These are phyloP conservation scores for Nothopassalora personata DNA, from an alignment of 2,329 filamentous ascomycete species.

Conservation along the genomic window DNA sequence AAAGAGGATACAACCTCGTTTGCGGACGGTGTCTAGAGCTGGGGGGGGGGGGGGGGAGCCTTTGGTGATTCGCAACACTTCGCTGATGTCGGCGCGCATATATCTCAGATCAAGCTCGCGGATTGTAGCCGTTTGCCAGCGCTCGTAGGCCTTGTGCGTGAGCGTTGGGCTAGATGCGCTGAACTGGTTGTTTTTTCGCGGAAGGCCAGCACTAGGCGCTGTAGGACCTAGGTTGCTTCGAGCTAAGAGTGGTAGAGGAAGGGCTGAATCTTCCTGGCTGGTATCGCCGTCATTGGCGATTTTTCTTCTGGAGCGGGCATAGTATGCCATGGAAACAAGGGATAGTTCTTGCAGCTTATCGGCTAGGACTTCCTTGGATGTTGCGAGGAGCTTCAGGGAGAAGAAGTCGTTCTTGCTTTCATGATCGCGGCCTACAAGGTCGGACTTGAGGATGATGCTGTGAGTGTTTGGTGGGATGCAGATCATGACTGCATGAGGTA, in stretches of 20 bases:
- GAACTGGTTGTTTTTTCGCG: slow-evolving; percentile 1
- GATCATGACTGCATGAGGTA: slow-evolving; percentile 8
- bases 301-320: not conserved
- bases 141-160: not conserved
- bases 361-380: slow-evolving; percentile 1
- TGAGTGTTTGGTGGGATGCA: slow-evolving; percentile 7
- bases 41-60: too few species aligned
- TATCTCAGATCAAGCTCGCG: slow-evolving; percentile 1
- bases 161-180: not conserved
- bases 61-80: not conserved
- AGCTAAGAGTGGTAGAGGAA: not conserved
- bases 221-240: not conserved
- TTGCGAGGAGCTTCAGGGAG: slow-evolving; percentile 2
- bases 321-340: slow-evolving; percentile 1
- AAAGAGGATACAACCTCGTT: not conserved
- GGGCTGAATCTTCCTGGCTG: not conserved
- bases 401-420: slow-evolving; percentile 7
- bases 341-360: slow-evolving; percentile 7
- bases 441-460: slow-evolving; percentile 3
- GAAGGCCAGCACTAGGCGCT: slow-evolving; percentile 8
- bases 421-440: not conserved
- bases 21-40: not conserved
- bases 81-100: not conserved
- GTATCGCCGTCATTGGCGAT: not conserved
- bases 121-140: not conserved